Base-by-base conservation (phyloP, 1,284 basidiomycete genomes). In the Ceratobasidium papillatum region DNA sequence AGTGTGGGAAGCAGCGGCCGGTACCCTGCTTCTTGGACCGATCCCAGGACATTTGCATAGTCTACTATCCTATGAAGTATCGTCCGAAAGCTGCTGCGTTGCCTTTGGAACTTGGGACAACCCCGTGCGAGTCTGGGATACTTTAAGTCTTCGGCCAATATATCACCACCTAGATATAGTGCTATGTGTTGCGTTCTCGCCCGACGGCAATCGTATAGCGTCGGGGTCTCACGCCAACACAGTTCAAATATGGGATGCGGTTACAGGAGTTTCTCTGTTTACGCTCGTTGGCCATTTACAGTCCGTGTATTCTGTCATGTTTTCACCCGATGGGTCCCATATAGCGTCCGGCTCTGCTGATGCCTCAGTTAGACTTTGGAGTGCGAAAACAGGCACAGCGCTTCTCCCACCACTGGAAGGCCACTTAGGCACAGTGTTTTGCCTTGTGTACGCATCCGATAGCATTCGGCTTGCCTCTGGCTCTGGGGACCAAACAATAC, bases 221-320 rank as follows among this genome's bases (percentile, higher is more conserved):
- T 52, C 75, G 5, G 43, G 64, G 5, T 34, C 22, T 11, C 3
- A 5, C 5, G 32, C 3, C 19, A 32, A n/a, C 4, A 22, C 47
- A 49, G 27, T 58, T 3, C 32, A 9, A 58, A 30, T 49, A 14
- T 49, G 47, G 47, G 47, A 49, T n/a, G 8, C 47, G 4, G 47
- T 3, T 3, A 49, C 47, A 8, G 47, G 47, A 3, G n/a, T 4
- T 12, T 4, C 7, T 22, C 8, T 49, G 19, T 4, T 9, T 4
- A 4, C 12, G 25, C 80, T 85, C 54, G 81, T 81, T 76, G 81
- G 80, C 3, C 63, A 76, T 32, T 25, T 30, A 12, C 25, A 52
- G 7, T 1, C 34, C 9, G n/a, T 51, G 30, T 30, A 14, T 22
- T 59, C 73, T 8, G 73, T 72, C 19, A 43, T 64, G 2, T 54